These are phyloP conservation scores for Saccharomycopsis sp. DNA, from an alignment of 805 yeast genomes.

Conservation along the genomic window DNA sequence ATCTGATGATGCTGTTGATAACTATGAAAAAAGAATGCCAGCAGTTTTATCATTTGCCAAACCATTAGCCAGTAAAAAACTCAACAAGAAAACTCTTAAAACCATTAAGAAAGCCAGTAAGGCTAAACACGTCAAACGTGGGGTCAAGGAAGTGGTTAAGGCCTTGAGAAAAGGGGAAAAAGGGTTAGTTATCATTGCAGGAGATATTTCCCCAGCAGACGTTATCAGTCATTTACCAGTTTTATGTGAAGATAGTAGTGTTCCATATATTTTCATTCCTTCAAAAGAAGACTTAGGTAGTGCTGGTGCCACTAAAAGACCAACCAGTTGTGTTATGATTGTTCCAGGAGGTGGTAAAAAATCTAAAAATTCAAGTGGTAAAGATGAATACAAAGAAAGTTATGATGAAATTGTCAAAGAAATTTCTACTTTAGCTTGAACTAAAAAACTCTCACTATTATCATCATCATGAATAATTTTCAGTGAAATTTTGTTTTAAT, in stretches of 20 bases:
- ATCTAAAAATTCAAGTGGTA: conserved; percentile 57
- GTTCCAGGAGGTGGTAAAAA: conserved; percentile 91
- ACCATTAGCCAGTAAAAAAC: conserved; percentile 92
- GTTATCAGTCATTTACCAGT: conserved; percentile 97
- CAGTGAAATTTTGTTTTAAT: too few relatives aligned
- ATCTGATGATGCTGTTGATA: conserved; percentile 41
- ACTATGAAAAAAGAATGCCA: conserved; percentile 85
- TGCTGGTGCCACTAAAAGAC: conserved; percentile 98
- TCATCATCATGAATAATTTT: too few relatives aligned
- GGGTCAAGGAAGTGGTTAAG: conserved; percentile 97
- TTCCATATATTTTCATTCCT: conserved; percentile 89
- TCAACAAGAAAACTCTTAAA: conserved; percentile 90
- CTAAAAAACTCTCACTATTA: too few relatives aligned
- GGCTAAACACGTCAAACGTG: conserved; percentile 96
- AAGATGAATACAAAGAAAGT: conserved; percentile 82
- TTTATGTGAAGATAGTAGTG: conserved; percentile 86
- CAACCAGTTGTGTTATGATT: conserved; percentile 94
- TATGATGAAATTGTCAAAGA: conserved; percentile 47
- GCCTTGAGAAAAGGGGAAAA: conserved; percentile 97
- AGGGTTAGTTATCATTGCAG: conserved; percentile 93
- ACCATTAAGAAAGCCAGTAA: conserved; percentile 96
- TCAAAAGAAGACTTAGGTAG: conserved; percentile 97
- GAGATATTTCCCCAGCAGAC: conserved; percentile 96
- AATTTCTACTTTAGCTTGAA: conserved; percentile 8
- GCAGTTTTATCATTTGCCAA: conserved; percentile 87